Evolutionary conservation across 208 protist genomes (phyloP).

Genomic region (Trypanosomatidae sp.): DNA sequence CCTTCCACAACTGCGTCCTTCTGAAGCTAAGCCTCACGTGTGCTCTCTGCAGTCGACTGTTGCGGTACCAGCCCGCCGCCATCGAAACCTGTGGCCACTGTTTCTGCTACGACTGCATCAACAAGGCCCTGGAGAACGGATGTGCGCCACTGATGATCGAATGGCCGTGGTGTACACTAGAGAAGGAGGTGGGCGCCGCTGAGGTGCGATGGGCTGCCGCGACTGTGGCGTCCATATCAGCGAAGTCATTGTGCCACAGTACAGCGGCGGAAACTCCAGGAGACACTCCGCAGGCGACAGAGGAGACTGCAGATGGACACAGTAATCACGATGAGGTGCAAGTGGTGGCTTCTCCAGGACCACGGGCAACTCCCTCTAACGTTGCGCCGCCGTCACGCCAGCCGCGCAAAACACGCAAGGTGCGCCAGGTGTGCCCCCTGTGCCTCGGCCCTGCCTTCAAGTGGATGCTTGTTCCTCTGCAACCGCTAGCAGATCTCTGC

Average conservation of each 20-base stretch:
- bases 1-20: slow-evolving; percentile 21
- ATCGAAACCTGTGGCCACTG: slow-evolving; percentile 75
- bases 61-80: slow-evolving; percentile 41
- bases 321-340: not conserved
- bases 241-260: not conserved
- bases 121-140: slow-evolving; percentile 59
- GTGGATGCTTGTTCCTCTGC: slow-evolving; percentile 60
- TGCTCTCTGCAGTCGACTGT: slow-evolving; percentile 43
- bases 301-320: not conserved
- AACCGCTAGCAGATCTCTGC: slow-evolving; percentile 47
- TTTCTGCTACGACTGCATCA: slow-evolving; percentile 80
- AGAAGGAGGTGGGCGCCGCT: slow-evolving; percentile 2
- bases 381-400: not conserved
- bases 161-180: slow-evolving; percentile 33
- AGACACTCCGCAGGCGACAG: not conserved
- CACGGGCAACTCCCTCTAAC: not conserved
- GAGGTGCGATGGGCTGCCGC: slow-evolving; percentile 13
- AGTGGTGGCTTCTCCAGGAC: not conserved
- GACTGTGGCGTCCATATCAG: not conserved
- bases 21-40: slow-evolving; percentile 51
- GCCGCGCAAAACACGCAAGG: slow-evolving; percentile 25
- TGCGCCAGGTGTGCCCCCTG: slow-evolving; percentile 48
- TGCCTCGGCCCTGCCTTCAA: slow-evolving; percentile 67
- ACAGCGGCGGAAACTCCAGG: not conserved
- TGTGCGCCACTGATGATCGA: slow-evolving; percentile 28